A percentile compares a stretch with the other conserved stretches of the same genome.
phyloP scores from a whole-genome alignment of 768 basidiomycete species.

The Lentinula sp. region DNA sequence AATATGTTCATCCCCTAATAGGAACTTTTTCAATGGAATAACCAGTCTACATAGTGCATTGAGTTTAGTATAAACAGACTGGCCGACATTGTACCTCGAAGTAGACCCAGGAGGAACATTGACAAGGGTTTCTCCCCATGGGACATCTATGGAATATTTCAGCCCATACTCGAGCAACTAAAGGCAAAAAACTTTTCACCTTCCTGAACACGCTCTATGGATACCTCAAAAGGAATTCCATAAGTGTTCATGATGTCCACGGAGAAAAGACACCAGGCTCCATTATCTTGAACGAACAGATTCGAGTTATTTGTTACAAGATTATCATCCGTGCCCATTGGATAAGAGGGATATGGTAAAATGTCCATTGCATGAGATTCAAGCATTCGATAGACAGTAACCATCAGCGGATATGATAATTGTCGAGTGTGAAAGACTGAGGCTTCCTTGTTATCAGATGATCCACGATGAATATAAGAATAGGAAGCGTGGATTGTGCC shows the following conservation, averaged over 20 bases:
- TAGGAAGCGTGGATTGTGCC: conserved; percentile 85
- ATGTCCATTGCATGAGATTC: conserved; percentile 84
- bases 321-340: conserved; percentile 12
- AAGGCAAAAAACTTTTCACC: conserved; percentile 27
- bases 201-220: conserved; percentile 60
- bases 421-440: conserved; percentile 81
- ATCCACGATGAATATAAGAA: conserved; percentile 51
- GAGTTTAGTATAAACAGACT: background rate
- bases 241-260: conserved; percentile 92
- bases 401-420: conserved; percentile 79
- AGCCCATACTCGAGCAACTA: background rate
- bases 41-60: conserved; percentile 38
- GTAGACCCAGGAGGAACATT: conserved; percentile 87
- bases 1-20: conserved; percentile 51
- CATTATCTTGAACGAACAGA: conserved; percentile 40
- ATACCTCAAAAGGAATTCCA: conserved; percentile 86
- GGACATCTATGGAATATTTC: conserved; percentile 25
- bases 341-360: conserved; percentile 49
- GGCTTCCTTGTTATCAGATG: conserved; percentile 19
- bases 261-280: conserved; percentile 81
- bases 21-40: conserved; percentile 67
- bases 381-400: conserved; percentile 94
- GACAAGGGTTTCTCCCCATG: conserved; percentile 38
- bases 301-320: conserved; percentile 17
- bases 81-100: conserved; percentile 47